A percentile compares a stretch with the other conserved stretches of the same genome.
Evolutionary conservation across 345 rosid genomes (phyloP).

Genomic region (Corymbia maculata): DNA sequence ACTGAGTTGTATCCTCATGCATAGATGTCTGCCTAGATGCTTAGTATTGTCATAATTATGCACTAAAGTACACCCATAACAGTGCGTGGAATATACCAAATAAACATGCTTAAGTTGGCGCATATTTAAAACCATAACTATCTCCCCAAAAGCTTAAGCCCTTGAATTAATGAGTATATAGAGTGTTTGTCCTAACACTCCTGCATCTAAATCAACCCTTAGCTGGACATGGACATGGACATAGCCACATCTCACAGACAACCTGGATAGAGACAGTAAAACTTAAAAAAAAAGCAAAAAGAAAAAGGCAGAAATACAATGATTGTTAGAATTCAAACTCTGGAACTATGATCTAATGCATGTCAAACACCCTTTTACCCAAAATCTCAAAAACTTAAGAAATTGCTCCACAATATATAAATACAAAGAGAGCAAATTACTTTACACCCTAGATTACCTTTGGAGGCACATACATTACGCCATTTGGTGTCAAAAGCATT

Average conservation of each 20-base stretch:
- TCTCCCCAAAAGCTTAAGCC: background rate
- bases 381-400: background rate
- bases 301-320: background rate
- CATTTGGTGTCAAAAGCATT: constrained; percentile 66
- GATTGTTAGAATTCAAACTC: background rate
- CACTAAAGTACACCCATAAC: background rate
- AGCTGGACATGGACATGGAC: background rate
- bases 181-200: background rate
- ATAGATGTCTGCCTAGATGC: background rate
- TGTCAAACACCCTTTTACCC: background rate
- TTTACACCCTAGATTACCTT: constrained; percentile 36
- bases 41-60: background rate
- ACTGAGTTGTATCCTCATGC: background rate
- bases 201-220: background rate
- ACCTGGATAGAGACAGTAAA: background rate
- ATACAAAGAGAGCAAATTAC: background rate
- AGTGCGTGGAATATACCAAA: background rate
- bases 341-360: background rate
- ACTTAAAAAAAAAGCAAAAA: background rate
- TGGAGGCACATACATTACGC: constrained; percentile 69
- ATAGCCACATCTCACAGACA: background rate
- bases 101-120: background rate
- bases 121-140: background rate
- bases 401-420: background rate
- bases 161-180: background rate